Conservation (phyloP, 1,284 basidiomycete genomes). For the Tausonia pullulans region DNA sequence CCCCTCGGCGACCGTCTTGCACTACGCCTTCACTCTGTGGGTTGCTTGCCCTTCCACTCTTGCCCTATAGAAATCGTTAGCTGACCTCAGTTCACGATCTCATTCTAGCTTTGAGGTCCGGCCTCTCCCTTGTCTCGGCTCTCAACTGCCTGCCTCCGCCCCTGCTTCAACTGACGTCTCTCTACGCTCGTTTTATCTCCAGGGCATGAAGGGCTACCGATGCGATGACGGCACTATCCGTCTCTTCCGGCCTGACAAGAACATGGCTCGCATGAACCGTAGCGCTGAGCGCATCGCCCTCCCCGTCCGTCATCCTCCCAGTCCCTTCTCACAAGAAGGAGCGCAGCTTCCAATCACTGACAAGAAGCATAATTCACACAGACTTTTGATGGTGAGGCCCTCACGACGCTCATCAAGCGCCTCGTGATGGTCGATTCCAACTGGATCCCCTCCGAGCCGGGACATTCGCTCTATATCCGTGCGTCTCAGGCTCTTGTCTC, state of each 20-base stretch:
- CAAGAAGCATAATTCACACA: conserved; percentile 1
- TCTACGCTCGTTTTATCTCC: conserved; percentile 33
- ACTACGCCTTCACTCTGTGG: conserved; percentile 61
- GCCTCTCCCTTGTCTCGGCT: not conserved
- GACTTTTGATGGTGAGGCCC: conserved; percentile 65
- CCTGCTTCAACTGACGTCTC: not conserved
- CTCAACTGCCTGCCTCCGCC: too few species aligned
- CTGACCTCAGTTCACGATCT: not conserved
- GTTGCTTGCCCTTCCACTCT: not conserved
- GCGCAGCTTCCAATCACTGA: conserved; percentile 3
- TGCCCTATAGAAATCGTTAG: not conserved
- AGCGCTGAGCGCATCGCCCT: conserved; percentile 36
- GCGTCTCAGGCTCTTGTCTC: not conserved
- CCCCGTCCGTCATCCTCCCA: conserved; percentile 24
- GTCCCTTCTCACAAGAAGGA: too few species aligned
- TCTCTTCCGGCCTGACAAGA: conserved; percentile 95
- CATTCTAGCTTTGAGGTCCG: conserved; percentile 5
- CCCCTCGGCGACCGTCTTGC: conserved; percentile 52
- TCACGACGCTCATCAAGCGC: conserved; percentile 78
- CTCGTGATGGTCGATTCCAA: conserved; percentile 75
- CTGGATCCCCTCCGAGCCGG: conserved; percentile 84
- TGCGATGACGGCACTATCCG: conserved; percentile 66
- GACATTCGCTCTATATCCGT: conserved; percentile 85
- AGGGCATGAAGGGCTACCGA: conserved; percentile 82
- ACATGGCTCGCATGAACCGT: conserved; percentile 62